Percentiles rank a stretch among this genome's conserved stretches.
Evolutionary conservation across 73 alveolate species (phyloP).

Genomic region (Tetrahymena elliotti): DNA sequence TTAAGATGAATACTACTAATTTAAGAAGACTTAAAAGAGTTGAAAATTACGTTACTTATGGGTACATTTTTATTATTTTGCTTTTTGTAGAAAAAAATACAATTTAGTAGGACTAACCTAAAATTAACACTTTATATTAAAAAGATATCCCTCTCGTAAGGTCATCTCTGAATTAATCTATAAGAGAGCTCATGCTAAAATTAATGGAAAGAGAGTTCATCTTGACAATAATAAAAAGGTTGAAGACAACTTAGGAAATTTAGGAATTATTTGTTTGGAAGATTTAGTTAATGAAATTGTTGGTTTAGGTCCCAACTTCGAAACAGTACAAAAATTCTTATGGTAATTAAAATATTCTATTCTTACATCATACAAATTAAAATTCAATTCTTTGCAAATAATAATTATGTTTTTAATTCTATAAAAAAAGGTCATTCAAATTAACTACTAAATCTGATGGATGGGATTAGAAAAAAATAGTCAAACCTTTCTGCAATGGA

Average conservation of each 20-base stretch:
- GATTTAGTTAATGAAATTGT: conserved; percentile 30
- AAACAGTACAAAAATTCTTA: conserved; percentile 29
- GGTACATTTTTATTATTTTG: conserved; percentile 1
- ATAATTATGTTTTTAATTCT: neutral
- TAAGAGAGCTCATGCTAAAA: conserved; percentile 30
- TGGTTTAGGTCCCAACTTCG: conserved; percentile 13
- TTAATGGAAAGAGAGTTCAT: conserved; percentile 26
- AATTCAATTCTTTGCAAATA: too few species aligned
- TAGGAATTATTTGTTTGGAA: conserved; percentile 30
- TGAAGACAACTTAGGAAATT: conserved; percentile 29
- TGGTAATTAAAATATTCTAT: neutral
- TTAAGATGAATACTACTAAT: neutral
- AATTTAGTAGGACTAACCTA: neutral
- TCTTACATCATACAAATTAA: neutral
- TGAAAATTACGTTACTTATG: conserved; percentile 36
- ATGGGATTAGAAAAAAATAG: conserved; percentile 7
- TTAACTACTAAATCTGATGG: conserved; percentile 14
- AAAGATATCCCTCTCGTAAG: conserved; percentile 24
- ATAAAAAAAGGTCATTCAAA: conserved; percentile 8
- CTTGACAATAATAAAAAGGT: conserved; percentile 24
- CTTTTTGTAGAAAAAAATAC: neutral
- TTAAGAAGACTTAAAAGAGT: conserved; percentile 24
- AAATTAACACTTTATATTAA: neutral
- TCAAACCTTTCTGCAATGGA: conserved; percentile 36
- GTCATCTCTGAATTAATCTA: conserved; percentile 19